Conservation (phyloP, 306 rosid species). For the Rubus idaeus region DNA sequence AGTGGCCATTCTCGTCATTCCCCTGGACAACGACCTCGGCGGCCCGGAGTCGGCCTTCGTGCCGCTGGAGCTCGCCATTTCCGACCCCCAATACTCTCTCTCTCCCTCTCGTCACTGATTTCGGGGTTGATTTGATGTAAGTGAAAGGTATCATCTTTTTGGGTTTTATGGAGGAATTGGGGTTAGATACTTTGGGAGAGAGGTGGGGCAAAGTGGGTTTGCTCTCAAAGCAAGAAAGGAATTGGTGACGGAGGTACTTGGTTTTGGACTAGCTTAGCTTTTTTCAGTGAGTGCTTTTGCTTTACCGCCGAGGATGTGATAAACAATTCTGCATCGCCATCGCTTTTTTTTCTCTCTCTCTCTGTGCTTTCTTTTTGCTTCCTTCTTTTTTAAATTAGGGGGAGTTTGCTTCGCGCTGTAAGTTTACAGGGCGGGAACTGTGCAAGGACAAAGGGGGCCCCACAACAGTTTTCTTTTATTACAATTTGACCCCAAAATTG, state of each 20-base stretch:
- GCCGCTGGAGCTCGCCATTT: constrained; percentile 90
- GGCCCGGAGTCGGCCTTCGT: constrained; percentile 48
- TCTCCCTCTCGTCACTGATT: not conserved
- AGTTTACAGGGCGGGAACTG: not conserved
- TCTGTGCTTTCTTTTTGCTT: not conserved
- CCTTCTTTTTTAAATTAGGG: not conserved
- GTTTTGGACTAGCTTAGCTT: constrained; percentile 6
- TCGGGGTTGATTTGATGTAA: not conserved
- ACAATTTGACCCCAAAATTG: not conserved
- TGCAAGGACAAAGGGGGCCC: not conserved
- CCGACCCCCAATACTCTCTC: constrained; percentile 1
- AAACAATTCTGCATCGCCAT: constrained; percentile 21
- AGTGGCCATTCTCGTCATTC: constrained; percentile 45
- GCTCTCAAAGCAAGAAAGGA: constrained; percentile 64
- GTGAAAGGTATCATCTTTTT: constrained; percentile 5
- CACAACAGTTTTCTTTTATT: not conserved
- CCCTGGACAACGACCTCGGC: constrained; percentile 44
- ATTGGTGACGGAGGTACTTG: constrained; percentile 20
- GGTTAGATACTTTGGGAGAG: constrained; percentile 68
- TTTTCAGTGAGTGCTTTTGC: constrained; percentile 26
- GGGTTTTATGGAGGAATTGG: constrained; percentile 19
- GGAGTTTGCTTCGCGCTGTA: constrained; percentile 2
- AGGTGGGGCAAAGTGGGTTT: constrained; percentile 52
- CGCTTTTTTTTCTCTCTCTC: not conserved
- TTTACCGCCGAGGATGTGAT: constrained; percentile 18